phyloP scores from a whole-genome alignment of 164 flowering plant genomes.

The Macadamia integrifolia region DNA sequence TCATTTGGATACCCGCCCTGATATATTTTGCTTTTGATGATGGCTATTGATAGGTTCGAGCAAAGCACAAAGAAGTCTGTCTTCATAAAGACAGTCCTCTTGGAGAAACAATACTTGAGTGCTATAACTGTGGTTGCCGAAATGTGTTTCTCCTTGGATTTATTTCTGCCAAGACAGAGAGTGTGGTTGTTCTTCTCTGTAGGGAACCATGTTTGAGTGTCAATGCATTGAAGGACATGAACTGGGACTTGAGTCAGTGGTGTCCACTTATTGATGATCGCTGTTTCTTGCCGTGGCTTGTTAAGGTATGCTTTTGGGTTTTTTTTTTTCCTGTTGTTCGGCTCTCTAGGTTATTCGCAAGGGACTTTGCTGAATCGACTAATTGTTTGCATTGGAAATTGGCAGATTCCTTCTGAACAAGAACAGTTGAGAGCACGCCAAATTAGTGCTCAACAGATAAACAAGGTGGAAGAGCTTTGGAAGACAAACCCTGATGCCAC shows the following conservation, averaged over 20 bases:
- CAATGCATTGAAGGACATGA: constrained; percentile 98
- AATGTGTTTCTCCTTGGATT: constrained; percentile 98
- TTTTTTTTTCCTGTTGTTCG: constrained; percentile 1
- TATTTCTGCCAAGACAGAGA: constrained; percentile 98
- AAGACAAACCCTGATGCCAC: constrained; percentile 97
- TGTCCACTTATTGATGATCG: constrained; percentile 99
- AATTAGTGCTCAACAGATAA: constrained; percentile 97
- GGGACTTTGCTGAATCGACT: neutral
- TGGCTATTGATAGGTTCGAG: constrained; percentile 68
- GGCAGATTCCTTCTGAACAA: constrained; percentile 94
- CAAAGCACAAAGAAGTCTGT: constrained; percentile 99
- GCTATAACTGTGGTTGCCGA: constrained; percentile 98
- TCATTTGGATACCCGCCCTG: neutral
- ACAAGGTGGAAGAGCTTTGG: constrained; percentile 98
- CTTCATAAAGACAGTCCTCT: constrained; percentile 98
- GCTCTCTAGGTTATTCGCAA: neutral
- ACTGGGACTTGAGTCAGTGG: constrained; percentile 99
- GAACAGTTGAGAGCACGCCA: constrained; percentile 99
- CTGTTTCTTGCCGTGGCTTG: constrained; percentile 97
- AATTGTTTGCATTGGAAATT: constrained; percentile 26
- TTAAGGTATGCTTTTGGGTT: constrained; percentile 49
- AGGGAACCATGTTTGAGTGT: constrained; percentile 94
- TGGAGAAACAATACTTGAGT: constrained; percentile 98
- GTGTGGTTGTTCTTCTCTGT: constrained; percentile 96
- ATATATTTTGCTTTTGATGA: neutral